Percentiles rank a stretch among this genome's conserved stretches.
Evolutionary conservation across 495 filamentous ascomycete species (phyloP).

Genomic region (Hypoxylon fragiforme): DNA sequence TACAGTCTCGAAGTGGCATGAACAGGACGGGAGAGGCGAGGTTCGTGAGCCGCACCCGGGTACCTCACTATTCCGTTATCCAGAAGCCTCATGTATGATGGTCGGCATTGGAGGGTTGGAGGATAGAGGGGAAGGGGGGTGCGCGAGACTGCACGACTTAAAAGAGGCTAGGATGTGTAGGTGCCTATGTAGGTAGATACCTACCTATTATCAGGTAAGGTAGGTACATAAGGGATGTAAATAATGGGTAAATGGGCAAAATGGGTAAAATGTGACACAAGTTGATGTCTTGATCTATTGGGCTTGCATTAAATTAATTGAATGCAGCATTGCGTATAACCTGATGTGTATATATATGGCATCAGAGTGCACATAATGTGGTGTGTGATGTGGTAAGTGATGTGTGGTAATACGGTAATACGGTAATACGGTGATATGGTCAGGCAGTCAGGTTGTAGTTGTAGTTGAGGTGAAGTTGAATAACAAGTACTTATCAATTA

Average conservation of each 20-base stretch:
- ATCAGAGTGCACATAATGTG: no score
- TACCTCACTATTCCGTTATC: not conserved
- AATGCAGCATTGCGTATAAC: no score
- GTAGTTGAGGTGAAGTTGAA: not conserved
- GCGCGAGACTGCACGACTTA: slow-evolving; percentile 16
- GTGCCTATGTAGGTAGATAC: not conserved
- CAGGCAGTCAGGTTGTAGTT: not conserved
- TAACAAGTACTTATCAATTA: not conserved
- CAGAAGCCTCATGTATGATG: not conserved
- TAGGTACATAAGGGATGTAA: not conserved
- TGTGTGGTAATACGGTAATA: no score
- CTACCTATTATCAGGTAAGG: no score
- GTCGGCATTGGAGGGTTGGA: no score
- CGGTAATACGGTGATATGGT: not conserved
- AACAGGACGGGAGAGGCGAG: not conserved
- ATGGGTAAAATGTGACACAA: no score
- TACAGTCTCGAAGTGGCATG: slow-evolving; percentile 18
- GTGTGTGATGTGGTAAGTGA: no score
- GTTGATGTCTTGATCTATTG: not conserved
- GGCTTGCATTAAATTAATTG: not conserved
- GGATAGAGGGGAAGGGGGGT: slow-evolving; percentile 8
- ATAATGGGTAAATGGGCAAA: slow-evolving; percentile 13
- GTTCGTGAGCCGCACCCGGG: not conserved
- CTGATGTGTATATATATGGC: no score
- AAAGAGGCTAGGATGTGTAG: not conserved